Conservation (phyloP, 257 asterid species). For the Solanum chiquidenum region DNA sequence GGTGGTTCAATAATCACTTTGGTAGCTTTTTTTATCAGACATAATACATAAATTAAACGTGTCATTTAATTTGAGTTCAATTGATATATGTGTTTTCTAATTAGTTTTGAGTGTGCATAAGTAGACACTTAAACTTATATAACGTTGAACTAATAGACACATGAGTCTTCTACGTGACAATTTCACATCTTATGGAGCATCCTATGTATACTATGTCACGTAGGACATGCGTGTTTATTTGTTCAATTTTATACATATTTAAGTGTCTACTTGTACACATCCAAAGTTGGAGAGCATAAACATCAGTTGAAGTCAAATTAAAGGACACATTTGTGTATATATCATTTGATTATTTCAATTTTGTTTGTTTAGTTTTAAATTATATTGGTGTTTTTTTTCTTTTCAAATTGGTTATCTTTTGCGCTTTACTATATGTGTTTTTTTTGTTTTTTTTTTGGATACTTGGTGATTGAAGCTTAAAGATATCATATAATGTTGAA, state of each 20-base stretch:
- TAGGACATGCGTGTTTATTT: too few species aligned
- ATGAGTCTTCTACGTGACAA: neutral
- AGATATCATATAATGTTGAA: too few species aligned
- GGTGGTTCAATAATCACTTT: neutral
- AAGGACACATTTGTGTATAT: too few species aligned
- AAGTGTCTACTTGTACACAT: too few species aligned
- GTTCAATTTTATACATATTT: too few species aligned
- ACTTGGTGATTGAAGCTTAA: neutral
- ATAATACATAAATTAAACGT: too few species aligned
- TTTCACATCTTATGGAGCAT: neutral
- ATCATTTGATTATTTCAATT: neutral
- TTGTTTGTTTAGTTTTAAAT: neutral
- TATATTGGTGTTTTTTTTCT: neutral
- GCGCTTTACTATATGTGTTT: neutral
- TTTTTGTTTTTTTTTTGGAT: too few species aligned
- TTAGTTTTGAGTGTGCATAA: too few species aligned
- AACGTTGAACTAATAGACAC: neutral
- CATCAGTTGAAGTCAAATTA: too few species aligned
- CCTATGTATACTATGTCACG: neutral
- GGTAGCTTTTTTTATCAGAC: neutral
- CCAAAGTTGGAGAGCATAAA: neutral
- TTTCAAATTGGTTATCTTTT: neutral
- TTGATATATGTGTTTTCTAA: too few species aligned
- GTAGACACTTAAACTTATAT: too few species aligned
- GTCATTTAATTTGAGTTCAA: neutral